A percentile compares a stretch with the other conserved stretches of the same genome.
Evolutionary conservation across 768 basidiomycete genomes (phyloP).

Genomic region (Termitomyces bulborhizus): DNA sequence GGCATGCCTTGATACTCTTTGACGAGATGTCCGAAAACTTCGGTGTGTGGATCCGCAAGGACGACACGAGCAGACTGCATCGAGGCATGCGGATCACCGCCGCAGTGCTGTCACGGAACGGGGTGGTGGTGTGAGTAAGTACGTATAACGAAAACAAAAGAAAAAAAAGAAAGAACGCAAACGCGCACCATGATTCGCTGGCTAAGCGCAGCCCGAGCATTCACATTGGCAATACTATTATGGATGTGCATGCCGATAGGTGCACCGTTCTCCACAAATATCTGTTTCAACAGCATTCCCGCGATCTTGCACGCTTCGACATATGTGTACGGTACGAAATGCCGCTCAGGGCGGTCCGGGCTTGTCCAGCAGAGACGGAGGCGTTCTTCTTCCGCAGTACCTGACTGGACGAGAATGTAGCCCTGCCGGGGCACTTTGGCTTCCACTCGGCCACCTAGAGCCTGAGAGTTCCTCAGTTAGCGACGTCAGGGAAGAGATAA

Average conservation of each 20-base stretch:
- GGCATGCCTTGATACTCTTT: constrained; percentile 64
- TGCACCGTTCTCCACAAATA: constrained; percentile 59
- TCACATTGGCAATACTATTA: constrained; percentile 72
- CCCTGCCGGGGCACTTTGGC: constrained; percentile 73
- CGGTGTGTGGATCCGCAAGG: constrained; percentile 74
- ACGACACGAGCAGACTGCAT: constrained; percentile 70
- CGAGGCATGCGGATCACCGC: constrained; percentile 69
- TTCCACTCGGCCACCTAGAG: constrained; percentile 72
- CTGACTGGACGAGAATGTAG: constrained; percentile 64
- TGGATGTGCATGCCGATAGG: constrained; percentile 79
- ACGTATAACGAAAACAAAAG: neutral
- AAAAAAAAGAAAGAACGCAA: neutral
- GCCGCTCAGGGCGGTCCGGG: constrained; percentile 63
- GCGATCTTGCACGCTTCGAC: constrained; percentile 83
- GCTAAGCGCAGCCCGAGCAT: constrained; percentile 59
- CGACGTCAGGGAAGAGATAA: neutral
- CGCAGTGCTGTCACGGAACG: constrained; percentile 53
- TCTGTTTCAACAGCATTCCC: constrained; percentile 67
- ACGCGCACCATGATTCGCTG: constrained; percentile 61
- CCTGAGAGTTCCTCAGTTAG: constrained; percentile 26
- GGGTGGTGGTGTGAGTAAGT: too few relatives aligned
- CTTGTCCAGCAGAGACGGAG: constrained; percentile 70
- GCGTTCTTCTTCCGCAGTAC: constrained; percentile 66
- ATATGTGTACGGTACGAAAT: constrained; percentile 77
- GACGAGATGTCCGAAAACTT: constrained; percentile 67